phyloP scores from a whole-genome alignment of 441 rosid species.

The Biscutella laevigata region DNA sequence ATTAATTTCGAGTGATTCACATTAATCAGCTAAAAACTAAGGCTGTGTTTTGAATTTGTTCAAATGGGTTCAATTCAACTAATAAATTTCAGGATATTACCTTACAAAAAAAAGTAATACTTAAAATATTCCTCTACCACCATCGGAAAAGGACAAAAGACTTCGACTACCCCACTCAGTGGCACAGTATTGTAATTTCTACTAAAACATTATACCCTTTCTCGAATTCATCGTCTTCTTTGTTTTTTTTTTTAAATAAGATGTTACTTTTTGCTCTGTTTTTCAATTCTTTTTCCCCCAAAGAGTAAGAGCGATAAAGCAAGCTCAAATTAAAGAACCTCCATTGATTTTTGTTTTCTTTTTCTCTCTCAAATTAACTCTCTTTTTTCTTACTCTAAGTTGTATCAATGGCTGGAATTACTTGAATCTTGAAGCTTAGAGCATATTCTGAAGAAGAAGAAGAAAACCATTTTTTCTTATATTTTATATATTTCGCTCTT shows the following conservation, averaged over 20 bases:
- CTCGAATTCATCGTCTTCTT: constrained; percentile 16
- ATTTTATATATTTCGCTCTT: background rate
- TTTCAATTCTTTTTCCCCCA: constrained; percentile 4
- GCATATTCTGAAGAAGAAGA: constrained; percentile 39
- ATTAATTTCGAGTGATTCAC: too few species aligned
- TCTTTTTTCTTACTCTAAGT: background rate
- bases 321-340: background rate
- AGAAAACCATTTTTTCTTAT: background rate
- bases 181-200: constrained; percentile 38
- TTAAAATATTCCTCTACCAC: constrained; percentile 21
- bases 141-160: constrained; percentile 33
- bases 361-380: background rate
- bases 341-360: constrained; percentile 2
- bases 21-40: too few species aligned
- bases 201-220: constrained; percentile 15
- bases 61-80: too few species aligned
- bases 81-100: constrained; percentile 23
- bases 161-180: constrained; percentile 32
- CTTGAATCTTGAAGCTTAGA: constrained; percentile 62
- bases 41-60: too few species aligned
- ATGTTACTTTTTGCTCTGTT: constrained; percentile 26
- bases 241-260: constrained; percentile 11
- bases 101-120: background rate
- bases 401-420: constrained; percentile 51
- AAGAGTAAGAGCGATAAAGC: constrained; percentile 9